phyloP scores from a whole-genome alignment of 768 basidiomycete genomes.

The Piloderma croceum region DNA sequence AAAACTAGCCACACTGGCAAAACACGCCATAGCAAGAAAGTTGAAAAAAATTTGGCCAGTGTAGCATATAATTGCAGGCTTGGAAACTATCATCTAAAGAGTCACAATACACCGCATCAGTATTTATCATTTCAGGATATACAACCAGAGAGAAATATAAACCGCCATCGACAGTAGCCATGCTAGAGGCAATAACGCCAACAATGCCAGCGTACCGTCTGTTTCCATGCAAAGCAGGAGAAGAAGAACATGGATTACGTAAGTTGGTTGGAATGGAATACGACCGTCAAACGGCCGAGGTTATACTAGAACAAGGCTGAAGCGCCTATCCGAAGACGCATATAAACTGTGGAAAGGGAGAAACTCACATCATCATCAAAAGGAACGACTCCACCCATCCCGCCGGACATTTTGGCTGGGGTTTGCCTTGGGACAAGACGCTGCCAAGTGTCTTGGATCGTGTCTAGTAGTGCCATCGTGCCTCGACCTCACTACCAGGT shows the following conservation, averaged over 20 bases:
- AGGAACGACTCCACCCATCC: constrained; percentile 59
- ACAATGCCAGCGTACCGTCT: constrained; percentile 49
- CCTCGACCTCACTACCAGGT: no score
- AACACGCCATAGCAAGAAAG: constrained; percentile 88
- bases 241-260: constrained; percentile 26
- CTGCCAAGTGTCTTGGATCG: no score
- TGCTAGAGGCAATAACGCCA: constrained; percentile 60
- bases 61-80: constrained; percentile 74
- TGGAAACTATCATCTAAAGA: constrained; percentile 79
- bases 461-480: no score
- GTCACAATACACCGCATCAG: constrained; percentile 13
- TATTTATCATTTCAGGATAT: constrained; percentile 13
- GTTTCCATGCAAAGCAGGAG: constrained; percentile 24
- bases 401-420: constrained; percentile 41
- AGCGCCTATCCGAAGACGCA: not conserved
- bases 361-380: constrained; percentile 70
- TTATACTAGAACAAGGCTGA: constrained; percentile 4
- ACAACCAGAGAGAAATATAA: constrained; percentile 14
- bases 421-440: constrained; percentile 27
- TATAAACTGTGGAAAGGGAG: constrained; percentile 2
- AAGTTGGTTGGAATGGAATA: constrained; percentile 16
- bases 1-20: constrained; percentile 83
- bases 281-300: constrained; percentile 10
- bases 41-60: constrained; percentile 84
- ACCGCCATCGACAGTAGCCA: constrained; percentile 73